phyloP scores from a whole-genome alignment of 2,329 filamentous ascomycete genomes.

The Colletotrichum sp. region DNA sequence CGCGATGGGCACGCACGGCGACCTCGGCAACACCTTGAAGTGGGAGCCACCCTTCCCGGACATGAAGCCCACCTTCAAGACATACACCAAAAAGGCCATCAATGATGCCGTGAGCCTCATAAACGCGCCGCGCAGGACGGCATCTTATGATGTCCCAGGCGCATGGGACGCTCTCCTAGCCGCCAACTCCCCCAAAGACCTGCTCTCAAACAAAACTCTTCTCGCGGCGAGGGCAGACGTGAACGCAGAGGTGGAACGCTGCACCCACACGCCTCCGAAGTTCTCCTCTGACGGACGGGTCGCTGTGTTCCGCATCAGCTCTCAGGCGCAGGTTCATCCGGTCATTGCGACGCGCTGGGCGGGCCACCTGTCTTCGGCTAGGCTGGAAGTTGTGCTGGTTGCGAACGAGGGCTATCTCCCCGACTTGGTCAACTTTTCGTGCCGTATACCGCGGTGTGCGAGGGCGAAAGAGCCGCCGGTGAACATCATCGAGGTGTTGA shows the following conservation, averaged over 20 bases:
- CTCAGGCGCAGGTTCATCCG: constrained; percentile 67
- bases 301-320: constrained; percentile 66
- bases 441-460: constrained; percentile 63
- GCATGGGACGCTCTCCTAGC: constrained; percentile 65
- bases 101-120: constrained; percentile 68
- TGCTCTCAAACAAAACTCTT: constrained; percentile 54
- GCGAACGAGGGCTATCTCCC: constrained; percentile 71
- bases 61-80: constrained; percentile 65
- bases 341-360: constrained; percentile 73
- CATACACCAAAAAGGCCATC: constrained; percentile 64
- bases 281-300: constrained; percentile 68
- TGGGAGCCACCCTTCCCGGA: constrained; percentile 72
- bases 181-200: constrained; percentile 53
- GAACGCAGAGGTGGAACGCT: constrained; percentile 64
- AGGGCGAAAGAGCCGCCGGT: constrained; percentile 58
- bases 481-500: constrained; percentile 66
- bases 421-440: constrained; percentile 71
- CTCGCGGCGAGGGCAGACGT: constrained; percentile 62
- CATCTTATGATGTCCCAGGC: constrained; percentile 61
- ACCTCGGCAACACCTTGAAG: constrained; percentile 68
- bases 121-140: constrained; percentile 69
- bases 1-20: constrained; percentile 69
- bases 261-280: constrained; percentile 65
- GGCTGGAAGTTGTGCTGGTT: constrained; percentile 67
- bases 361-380: constrained; percentile 60